Evolutionary conservation across 768 basidiomycete genomes (phyloP).

Genomic region (Suillus brevipes): DNA sequence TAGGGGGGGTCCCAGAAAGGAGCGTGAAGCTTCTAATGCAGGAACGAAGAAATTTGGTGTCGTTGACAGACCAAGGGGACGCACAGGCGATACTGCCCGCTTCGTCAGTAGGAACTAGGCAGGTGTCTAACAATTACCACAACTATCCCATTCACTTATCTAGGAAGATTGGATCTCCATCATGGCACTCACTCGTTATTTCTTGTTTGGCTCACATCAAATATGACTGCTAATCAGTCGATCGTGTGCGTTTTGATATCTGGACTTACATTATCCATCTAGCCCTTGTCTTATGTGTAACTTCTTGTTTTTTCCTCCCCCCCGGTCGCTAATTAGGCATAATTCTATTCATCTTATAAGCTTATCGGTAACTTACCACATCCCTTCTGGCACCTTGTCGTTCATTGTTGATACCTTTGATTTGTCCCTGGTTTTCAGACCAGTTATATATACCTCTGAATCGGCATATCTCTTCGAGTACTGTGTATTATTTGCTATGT

Average conservation of each 20-base stretch:
- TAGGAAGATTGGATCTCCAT: constrained; percentile 17
- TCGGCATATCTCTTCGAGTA: constrained; percentile 20
- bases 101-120: constrained; percentile 49
- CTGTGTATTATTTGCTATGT: constrained; percentile 17
- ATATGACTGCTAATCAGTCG: constrained; percentile 10
- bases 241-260: constrained; percentile 15
- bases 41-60: constrained; percentile 38
- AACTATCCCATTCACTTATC: constrained; percentile 4
- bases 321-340: constrained; percentile 6
- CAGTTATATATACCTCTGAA: constrained; percentile 25
- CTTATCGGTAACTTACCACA: constrained; percentile 20
- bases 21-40: constrained; percentile 16
- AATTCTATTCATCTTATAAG: constrained; percentile 22
- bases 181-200: constrained; percentile 9
- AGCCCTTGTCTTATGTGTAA: constrained; percentile 12
- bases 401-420: constrained; percentile 25
- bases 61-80: constrained; percentile 64
- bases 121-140: constrained; percentile 10
- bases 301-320: constrained; percentile 1
- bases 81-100: constrained; percentile 63
- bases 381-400: constrained; percentile 25
- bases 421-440: constrained; percentile 19
- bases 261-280: constrained; percentile 15
- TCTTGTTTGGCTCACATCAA: constrained; percentile 18
- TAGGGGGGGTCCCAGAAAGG: constrained; percentile 37